Evolutionary conservation across 768 basidiomycete genomes (phyloP).

Genomic region (Phylloporus sp.): DNA sequence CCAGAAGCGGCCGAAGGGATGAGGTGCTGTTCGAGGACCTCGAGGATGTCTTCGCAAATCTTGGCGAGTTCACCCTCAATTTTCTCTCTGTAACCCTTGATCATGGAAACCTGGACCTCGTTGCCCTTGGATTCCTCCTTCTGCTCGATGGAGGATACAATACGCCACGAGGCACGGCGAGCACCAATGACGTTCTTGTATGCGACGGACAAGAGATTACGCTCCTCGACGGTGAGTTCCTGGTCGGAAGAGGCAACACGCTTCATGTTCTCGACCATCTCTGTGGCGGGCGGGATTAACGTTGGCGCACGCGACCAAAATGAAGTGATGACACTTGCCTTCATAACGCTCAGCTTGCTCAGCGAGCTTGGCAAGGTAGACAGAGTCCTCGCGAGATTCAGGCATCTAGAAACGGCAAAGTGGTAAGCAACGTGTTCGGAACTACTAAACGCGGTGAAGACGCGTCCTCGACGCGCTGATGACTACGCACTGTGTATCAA

Average conservation of each 20-base stretch:
- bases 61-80: conserved; percentile 95
- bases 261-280: conserved; percentile 99
- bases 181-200: conserved; percentile 99
- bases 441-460: conserved; percentile 22
- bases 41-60: conserved; percentile 98
- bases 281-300: conserved; percentile 35
- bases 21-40: conserved; percentile 96
- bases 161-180: conserved; percentile 95
- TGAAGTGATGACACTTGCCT: conserved; percentile 46
- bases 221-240: conserved; percentile 97
- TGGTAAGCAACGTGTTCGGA: conserved; percentile 16
- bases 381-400: conserved; percentile 86
- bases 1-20: conserved; percentile 95
- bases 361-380: conserved; percentile 99
- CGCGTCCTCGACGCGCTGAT: conserved; percentile 37
- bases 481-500: conserved; percentile 40
- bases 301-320: conserved; percentile 12
- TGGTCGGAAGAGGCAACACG: conserved; percentile 95
- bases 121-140: conserved; percentile 99
- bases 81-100: conserved; percentile 97
- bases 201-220: conserved; percentile 94
- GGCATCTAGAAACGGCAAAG: conserved; percentile 50
- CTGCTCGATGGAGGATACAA: conserved; percentile 97
- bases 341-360: conserved; percentile 99
- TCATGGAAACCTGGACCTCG: conserved; percentile 92